A percentile compares a stretch with the other conserved stretches of the same genome.
Evolutionary conservation across 2,329 filamentous ascomycete genomes (phyloP).

Genomic region (Xylaria multiplex): DNA sequence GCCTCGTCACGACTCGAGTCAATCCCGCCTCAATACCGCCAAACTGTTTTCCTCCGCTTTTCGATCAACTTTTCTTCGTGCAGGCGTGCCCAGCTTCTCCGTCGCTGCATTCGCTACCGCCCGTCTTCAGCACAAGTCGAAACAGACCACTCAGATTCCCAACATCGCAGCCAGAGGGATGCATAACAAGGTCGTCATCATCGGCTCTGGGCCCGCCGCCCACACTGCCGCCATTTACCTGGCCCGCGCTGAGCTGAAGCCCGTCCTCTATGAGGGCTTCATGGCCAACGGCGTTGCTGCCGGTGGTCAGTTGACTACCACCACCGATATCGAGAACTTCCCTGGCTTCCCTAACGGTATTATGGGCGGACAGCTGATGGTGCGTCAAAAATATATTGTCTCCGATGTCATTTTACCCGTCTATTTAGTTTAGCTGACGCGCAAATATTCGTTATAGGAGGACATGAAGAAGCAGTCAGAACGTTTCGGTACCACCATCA

Average conservation of each 20-base stretch:
- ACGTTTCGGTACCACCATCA: slow-evolving; percentile 90
- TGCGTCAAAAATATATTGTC: slow-evolving; percentile 47
- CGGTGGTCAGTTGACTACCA: slow-evolving; percentile 96
- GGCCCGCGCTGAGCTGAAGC: slow-evolving; percentile 91
- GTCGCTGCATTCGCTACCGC: slow-evolving; percentile 75
- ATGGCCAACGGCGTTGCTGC: slow-evolving; percentile 96
- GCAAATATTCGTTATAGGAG: slow-evolving; percentile 61
- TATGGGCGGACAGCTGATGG: slow-evolving; percentile 88
- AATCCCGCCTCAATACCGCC: slow-evolving; percentile 71
- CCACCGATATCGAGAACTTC: slow-evolving; percentile 98
- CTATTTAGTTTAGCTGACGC: neutral
- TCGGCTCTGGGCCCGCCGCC: slow-evolving; percentile 95
- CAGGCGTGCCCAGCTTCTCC: slow-evolving; percentile 76
- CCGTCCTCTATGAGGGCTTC: slow-evolving; percentile 97
- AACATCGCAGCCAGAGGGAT: slow-evolving; percentile 69
- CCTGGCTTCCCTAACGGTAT: slow-evolving; percentile 93
- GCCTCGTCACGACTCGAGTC: slow-evolving; percentile 2
- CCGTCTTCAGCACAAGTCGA: slow-evolving; percentile 64
- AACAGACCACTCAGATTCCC: slow-evolving; percentile 50
- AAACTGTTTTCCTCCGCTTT: slow-evolving; percentile 93
- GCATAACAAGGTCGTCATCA: slow-evolving; percentile 93
- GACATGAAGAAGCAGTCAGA: slow-evolving; percentile 92
- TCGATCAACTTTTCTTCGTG: slow-evolving; percentile 75
- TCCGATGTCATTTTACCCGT: neutral
- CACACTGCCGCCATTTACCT: slow-evolving; percentile 98